A percentile compares a stretch with the other conserved stretches of the same genome.
Conservation (phyloP, 257 asterid species). For the Solanum ossicruentum region DNA sequence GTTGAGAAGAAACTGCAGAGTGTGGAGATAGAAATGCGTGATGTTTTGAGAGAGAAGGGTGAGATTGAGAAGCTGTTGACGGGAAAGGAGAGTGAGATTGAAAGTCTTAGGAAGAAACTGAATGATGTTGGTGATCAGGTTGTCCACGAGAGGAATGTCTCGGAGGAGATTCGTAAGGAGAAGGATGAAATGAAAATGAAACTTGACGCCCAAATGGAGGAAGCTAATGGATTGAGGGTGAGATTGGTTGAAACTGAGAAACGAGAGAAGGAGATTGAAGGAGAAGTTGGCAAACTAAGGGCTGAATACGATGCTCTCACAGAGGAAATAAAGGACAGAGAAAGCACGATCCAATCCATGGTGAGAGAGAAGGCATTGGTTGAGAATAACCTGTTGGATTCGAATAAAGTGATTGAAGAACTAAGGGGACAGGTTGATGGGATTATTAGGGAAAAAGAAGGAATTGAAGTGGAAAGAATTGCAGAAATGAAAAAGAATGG, state of each 20-base stretch:
- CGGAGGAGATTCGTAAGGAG: constrained; percentile 14
- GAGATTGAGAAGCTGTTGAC: constrained; percentile 15
- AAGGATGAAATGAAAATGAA: constrained; percentile 33
- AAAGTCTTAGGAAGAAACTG: constrained; percentile 20
- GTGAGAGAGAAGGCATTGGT: constrained; percentile 19
- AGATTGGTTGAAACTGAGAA: constrained; percentile 28
- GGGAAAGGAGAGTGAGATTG: constrained; percentile 31
- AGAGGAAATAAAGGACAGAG: constrained; percentile 28
- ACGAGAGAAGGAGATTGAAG: constrained; percentile 11
- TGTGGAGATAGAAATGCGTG: constrained; percentile 28
- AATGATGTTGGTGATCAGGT: constrained; percentile 18
- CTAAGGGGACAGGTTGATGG: constrained; percentile 23
- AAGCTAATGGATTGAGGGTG: constrained; percentile 17
- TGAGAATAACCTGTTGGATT: constrained; percentile 26
- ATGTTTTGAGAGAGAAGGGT: constrained; percentile 17
- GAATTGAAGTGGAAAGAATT: constrained; percentile 31
- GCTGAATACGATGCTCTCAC: constrained; percentile 10
- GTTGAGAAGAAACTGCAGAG: constrained; percentile 16
- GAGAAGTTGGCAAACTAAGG: constrained; percentile 24
- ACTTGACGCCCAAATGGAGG: constrained; percentile 23
- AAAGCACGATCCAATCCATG: constrained; percentile 17
- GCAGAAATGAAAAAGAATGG: constrained; percentile 21
- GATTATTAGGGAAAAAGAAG: constrained; percentile 30
- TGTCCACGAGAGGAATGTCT: constrained; percentile 23
- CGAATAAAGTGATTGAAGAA: constrained; percentile 14